Evolutionary conservation across 805 yeast species (phyloP).

Genomic region (Huiozyma naganishii): DNA sequence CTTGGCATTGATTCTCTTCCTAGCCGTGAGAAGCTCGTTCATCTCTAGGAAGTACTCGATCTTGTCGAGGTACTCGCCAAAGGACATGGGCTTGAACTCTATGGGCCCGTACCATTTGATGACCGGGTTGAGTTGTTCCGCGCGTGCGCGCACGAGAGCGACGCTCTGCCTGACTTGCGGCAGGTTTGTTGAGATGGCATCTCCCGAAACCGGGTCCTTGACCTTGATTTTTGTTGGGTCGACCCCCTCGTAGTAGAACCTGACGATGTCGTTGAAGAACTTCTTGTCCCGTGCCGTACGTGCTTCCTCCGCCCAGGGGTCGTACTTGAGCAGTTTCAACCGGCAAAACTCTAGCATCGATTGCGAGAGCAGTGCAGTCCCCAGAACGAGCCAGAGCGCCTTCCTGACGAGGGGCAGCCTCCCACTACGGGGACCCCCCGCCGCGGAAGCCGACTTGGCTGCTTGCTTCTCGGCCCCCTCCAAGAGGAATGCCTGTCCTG

Average conservation of each 20-base stretch:
- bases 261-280: constrained; percentile 26
- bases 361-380: constrained; percentile 39
- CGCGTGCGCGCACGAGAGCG: constrained; percentile 33
- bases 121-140: constrained; percentile 36
- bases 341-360: constrained; percentile 49
- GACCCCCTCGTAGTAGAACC: constrained; percentile 27
- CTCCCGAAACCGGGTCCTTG: constrained; percentile 24
- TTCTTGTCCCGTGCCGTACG: constrained; percentile 36
- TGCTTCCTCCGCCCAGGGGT: constrained; percentile 71
- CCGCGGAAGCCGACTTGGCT: not conserved
- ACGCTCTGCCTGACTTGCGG: constrained; percentile 28
- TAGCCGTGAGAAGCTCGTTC: constrained; percentile 18
- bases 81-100: constrained; percentile 41
- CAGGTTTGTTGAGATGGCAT: constrained; percentile 18
- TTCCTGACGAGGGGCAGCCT: constrained; percentile 14
- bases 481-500: constrained; percentile 8
- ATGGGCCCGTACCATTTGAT: constrained; percentile 62
- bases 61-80: constrained; percentile 28
- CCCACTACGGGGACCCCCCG: not conserved
- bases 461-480: not conserved
- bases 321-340: constrained; percentile 34
- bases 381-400: constrained; percentile 29
- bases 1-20: constrained; percentile 3
- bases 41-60: constrained; percentile 25
- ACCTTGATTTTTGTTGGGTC: constrained; percentile 27